Evolutionary conservation across 352 stramenopile genomes (phyloP), one percentile per base, ranked within the genome.

Genomic region (Phytophthora hibernalis): DNA sequence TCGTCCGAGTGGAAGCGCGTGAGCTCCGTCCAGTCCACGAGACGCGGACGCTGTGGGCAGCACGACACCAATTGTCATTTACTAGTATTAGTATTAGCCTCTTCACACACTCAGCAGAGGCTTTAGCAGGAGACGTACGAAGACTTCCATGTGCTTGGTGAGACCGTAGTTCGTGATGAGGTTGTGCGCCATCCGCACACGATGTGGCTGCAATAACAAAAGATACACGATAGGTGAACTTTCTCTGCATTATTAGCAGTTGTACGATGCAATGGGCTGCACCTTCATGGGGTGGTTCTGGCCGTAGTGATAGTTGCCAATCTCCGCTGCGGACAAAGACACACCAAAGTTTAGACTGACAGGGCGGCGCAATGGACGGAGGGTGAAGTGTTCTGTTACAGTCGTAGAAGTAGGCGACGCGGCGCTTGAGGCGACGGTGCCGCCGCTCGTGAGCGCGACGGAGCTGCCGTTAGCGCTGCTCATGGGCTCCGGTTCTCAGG

Each of bases 1-100:
- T 99, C 98, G 72, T 99, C 97, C 56, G 93, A 98, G 82, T 99
- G 98, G 75, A 99, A 99, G 47, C 96, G 90, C 28, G 97, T 99
- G 84, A 99, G 97, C 61, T 99, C 96, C 38, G 92, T 96, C 74
- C 92, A 97, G 30, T 92, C 96, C n/a, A 99, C 91, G 11, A 98
- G 93, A 35, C 95, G 94, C 33, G 98, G 98, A n/a, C 89, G 85
- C 88, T 97, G 16, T 26, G 22, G 44, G 12, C 30, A 35, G 54
- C 37, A 64, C n/a, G 43, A 20, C 20, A 54, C 12, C 37, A 40
- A 59, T 12, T 55, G 33, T 13, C 37, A 40, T n/a, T n/a, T n/a
- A n/a, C n/a, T n/a, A n/a, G n/a, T n/a, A n/a, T n/a, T n/a, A n/a
- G n/a, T 49, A 18, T 73, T 37, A 71, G 56, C 24, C 18, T 47